Base-by-base conservation (phyloP, 352 stramenopile genomes). In the Blastocystis sp. region DNA sequence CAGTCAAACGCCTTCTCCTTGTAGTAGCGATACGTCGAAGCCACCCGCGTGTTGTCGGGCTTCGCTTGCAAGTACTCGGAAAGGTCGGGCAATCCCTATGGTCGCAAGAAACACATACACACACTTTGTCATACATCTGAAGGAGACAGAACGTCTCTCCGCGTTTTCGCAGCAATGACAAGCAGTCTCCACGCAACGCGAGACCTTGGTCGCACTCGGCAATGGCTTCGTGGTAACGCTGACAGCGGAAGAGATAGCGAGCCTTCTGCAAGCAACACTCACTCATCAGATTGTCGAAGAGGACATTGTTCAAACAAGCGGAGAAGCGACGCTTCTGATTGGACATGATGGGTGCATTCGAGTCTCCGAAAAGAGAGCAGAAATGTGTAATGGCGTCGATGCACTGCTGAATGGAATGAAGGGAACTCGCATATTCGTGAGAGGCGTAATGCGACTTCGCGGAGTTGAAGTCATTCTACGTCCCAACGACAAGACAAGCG, bases 1-100 rank as follows among this genome's bases (percentile, higher is more conserved):
- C 18, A n/a, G 9, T 0, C 14, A 3, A 44, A 72, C 61, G 61
- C 24, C 42, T 72, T 72, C 61, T 72, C 42, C n/a, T 38, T 34
- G 21, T 36, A 54, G 53, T 54, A 76, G 1, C 21, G 27, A 44
- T 54, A 76, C 24, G 29, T 21, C 42, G n/a, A 27, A 1, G 53
- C 32, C 9, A 54, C 11, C 34, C 27, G 16, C 21, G 32, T 29
- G 42, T 54, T 18, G 21, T 57, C 29, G 6, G 69, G 69, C 34
- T 81, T 44, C 8, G n/a, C 3, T 1, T 11, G 21, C 34, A 81
- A 46, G 40, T 48, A 63, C 69, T 40, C 9, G 2, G 42, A 44
- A 1, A 81, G 27, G 40, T 81, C 69, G n/a, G 69, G 14, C 40
- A 81, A 42, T 32, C 69, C 69, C 69, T 81, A 59, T 3, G 18